phyloP scores from a whole-genome alignment of 2,329 filamentous ascomycete genomes.

The Fusarium papillatum region DNA sequence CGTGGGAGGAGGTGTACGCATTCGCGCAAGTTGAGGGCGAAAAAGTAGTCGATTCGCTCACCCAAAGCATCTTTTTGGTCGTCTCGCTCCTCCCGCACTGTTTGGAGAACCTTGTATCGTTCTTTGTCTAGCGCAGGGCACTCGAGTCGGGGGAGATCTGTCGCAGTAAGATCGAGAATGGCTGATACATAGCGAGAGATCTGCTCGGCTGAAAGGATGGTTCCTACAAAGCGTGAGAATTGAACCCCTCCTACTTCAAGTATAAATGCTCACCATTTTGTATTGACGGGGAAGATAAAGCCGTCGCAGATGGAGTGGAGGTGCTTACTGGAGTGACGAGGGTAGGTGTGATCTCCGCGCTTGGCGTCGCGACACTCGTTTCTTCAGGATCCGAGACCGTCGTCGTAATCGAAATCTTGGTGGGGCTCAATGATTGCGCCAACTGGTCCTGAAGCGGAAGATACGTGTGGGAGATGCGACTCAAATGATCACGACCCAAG shows the following conservation, averaged over 20 bases:
- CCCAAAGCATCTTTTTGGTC: fast-evolving
- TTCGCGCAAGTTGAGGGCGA: constrained; percentile 66
- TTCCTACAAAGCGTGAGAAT: background rate
- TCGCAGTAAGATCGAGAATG: constrained; percentile 45
- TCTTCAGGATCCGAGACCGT: background rate
- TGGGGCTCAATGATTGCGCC: background rate
- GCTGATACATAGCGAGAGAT: constrained; percentile 31
- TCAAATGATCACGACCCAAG: constrained; percentile 31
- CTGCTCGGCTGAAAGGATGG: background rate
- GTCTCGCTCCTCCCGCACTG: constrained; percentile 10
- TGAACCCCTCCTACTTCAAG: background rate
- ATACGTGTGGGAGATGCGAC: constrained; percentile 13
- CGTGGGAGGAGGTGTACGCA: constrained; percentile 60
- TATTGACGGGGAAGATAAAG: background rate
- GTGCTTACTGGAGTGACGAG: background rate
- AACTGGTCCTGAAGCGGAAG: constrained; percentile 7
- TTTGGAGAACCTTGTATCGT: constrained; percentile 40
- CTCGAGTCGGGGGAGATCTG: constrained; percentile 37
- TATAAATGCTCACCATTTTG: background rate
- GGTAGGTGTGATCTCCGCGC: background rate
- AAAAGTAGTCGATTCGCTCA: constrained; percentile 56
- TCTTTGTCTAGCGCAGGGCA: constrained; percentile 44
- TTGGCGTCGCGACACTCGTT: background rate
- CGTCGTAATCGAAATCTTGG: background rate
- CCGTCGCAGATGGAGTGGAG: background rate